These are phyloP conservation scores for Thyridium curvatum DNA, from an alignment of 2,329 filamentous ascomycete genomes.

Conservation along the genomic window DNA sequence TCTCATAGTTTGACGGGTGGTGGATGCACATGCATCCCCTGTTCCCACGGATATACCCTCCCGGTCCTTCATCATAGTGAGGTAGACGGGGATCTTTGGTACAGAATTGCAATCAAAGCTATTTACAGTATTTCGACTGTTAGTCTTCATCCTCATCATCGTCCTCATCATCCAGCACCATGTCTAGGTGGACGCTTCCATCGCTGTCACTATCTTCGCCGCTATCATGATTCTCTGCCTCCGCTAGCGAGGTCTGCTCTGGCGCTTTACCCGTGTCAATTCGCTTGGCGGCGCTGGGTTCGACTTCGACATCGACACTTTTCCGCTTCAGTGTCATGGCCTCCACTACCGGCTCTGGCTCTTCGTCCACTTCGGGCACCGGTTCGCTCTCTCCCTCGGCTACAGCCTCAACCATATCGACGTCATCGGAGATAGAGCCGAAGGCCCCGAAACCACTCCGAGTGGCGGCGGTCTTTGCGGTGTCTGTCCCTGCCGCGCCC, in stretches of 20 bases:
- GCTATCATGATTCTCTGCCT: constrained; percentile 16
- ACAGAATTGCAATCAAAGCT: background rate
- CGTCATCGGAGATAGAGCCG: constrained; percentile 7
- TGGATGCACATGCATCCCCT: no score
- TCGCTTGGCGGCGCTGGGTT: constrained; percentile 14
- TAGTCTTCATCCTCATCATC: constrained; percentile 22
- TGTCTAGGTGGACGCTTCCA: constrained; percentile 52
- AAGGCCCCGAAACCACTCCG: no score
- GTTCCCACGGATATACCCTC: no score
- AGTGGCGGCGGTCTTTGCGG: no score
- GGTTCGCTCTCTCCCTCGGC: constrained; percentile 7
- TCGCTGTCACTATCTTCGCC: constrained; percentile 42
- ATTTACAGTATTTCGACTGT: constrained; percentile 11
- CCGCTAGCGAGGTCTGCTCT: background rate
- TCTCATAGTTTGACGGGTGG: no score
- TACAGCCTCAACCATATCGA: constrained; percentile 1
- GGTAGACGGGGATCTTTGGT: no score
- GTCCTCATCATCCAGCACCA: constrained; percentile 49
- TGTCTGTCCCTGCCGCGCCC: no score
- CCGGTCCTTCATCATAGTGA: no score
- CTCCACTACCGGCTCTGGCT: constrained; percentile 4
- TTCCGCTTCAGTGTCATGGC: constrained; percentile 32
- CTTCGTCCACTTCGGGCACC: constrained; percentile 15
- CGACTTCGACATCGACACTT: constrained; percentile 28
- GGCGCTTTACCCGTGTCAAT: constrained; percentile 8